Evolutionary conservation across 176 grass and related monocot genomes (phyloP), one percentile per base, ranked within the genome.

Genomic region (Aegilops sharonensis): DNA sequence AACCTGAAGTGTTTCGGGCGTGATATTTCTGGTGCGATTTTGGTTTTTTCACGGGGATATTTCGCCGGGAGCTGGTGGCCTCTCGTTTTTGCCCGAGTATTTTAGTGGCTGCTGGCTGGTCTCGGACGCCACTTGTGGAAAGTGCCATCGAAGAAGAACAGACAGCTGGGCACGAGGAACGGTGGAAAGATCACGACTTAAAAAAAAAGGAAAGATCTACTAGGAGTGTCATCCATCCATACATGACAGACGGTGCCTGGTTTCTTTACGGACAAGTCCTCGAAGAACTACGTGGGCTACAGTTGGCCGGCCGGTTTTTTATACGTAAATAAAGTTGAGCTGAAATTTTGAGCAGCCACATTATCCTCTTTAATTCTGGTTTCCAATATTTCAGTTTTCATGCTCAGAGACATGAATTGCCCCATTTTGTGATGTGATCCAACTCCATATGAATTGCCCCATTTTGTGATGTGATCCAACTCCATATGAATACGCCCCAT

Each of bases 41-140:
- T 2, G 42, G 70, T 54, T 54, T 54, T 75, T 50, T 30, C 72
- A 18, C 7, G 14, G 72, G 4, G 72, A 76, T 76, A 76, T 77
- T 77, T 56, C 9, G 14, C 47, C 45, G 47, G 3, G 73, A 77
- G 73, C 73, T 77, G 73, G 73, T 77, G 73, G 47, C 73, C 73
- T 77, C 73, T 77, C 73, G 73, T 77, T 77, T 77, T 76, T 76
- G 73, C 24, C 25, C 1, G 45, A 77, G 8, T 77, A 20, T 77
- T 77, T 77, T 77, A 54, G 45, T 77, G 73, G 73, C 73, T 31
- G 43, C 73, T 77, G 71, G 73, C 73, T 56, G 43, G 27, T 1
- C 27, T 30, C 50, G 50, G 50, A 5, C 50, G 72, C 72, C 72
- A 75, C 42, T 75, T 75, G 72, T 29, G 72, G 69, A 72, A 75